Evolutionary conservation across 1,139 yeast genomes (phyloP).

Genomic region (Martiniozyma asiatica): DNA sequence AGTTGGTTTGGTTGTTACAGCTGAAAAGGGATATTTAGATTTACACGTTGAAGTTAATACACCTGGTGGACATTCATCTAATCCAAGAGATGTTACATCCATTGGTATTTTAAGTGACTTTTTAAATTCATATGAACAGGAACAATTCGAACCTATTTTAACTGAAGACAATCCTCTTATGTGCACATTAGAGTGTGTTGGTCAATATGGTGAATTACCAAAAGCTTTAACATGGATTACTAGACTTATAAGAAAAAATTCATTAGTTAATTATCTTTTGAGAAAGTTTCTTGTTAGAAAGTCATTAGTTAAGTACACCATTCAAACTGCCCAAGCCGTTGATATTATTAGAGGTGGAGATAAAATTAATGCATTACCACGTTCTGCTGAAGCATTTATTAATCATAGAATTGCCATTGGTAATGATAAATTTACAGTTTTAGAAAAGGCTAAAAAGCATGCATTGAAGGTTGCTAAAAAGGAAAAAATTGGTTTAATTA

Average conservation of each 20-base stretch:
- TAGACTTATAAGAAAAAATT: conserved; percentile 7
- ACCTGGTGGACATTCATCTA: conserved; percentile 63
- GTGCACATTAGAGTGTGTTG: conserved; percentile 34
- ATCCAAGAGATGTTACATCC: conserved; percentile 58
- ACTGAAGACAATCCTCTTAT: conserved; percentile 38
- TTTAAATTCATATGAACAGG: conserved; percentile 34
- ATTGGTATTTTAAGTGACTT: conserved; percentile 56
- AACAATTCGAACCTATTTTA: conserved; percentile 34
- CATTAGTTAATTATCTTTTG: conserved; percentile 16
- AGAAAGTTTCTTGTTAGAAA: conserved; percentile 23
- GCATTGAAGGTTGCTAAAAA: conserved; percentile 31
- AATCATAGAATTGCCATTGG: conserved; percentile 37
- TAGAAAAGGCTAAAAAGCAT: conserved; percentile 14
- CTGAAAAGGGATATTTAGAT: conserved; percentile 58
- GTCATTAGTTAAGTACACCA: conserved; percentile 24
- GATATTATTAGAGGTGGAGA: conserved; percentile 51
- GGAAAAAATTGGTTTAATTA: conserved; percentile 33
- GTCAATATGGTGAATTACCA: conserved; percentile 23
- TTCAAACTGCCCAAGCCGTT: conserved; percentile 48
- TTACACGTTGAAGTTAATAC: conserved; percentile 35
- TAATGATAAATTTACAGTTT: conserved; percentile 26
- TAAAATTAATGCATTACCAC: conserved; percentile 47
- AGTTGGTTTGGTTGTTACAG: conserved; percentile 47
- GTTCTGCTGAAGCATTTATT: conserved; percentile 32
- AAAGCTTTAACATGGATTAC: conserved; percentile 1